Evolutionary conservation across 106 monocot species (phyloP), one percentile per base, ranked within the genome.

Genomic region (Allium sativum): DNA sequence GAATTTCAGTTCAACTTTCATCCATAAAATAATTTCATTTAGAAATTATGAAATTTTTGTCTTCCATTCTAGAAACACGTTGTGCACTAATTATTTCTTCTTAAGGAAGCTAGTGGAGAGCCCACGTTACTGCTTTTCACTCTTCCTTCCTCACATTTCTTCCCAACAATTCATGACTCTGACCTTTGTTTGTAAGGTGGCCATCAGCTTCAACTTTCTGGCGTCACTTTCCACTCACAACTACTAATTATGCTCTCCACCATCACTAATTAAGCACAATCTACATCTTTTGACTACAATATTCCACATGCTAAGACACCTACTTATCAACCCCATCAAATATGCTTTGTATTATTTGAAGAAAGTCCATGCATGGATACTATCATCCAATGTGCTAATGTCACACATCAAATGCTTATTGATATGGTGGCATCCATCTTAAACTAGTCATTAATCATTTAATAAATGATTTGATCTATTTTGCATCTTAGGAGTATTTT

Each of bases 81-180:
- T 18, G 4, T 55, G 55, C 55, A 20, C 14, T 16, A 15, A 18
- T 17, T 55, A 17, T 18, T 18, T 55, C 16, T 18, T 18, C 21
- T 55, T 55, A 17, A 31, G 55, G 55, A 55, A 55, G 55, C 21
- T 21, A 55, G 55, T 55, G 55, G 55, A 55, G 55, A 55, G 55
- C 13, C 55, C 55, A 55, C 20, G 18, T 18, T 17, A 55, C 10
- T 21, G 31, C 31, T 31, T 31, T 31, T 31, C 31, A 2, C 31
- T 31, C 31, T 31, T 31, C 31, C 31, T 31, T 31, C 31, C 31
- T 31, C 31, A 31, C 31, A 31, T 21, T 55, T 55, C 17, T 55
- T 16, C 13, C 55, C 55, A n/a, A 14, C 55, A 21, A 55, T 18
- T 55, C 55, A 14, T 55, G 31, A 31, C 31, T 31, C 5, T 31